Evolutionary conservation across 1,139 yeast species (phyloP), one percentile per base, ranked within the genome.

Genomic region (Yamadazyma siamensis): DNA sequence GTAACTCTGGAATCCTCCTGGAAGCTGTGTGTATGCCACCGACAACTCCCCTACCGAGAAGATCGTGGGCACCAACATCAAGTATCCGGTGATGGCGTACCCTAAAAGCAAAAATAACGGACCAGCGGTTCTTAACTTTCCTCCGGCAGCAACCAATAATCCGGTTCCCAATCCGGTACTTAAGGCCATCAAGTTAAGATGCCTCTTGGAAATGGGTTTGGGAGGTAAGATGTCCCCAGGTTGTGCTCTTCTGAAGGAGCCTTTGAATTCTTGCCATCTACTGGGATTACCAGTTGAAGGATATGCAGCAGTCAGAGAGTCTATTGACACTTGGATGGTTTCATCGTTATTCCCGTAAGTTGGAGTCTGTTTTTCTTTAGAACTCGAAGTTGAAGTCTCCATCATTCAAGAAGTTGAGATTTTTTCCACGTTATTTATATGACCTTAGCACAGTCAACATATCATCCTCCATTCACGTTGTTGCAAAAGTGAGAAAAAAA

Each of bases 101-200:
- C 61, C 65, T 6, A 61, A 47, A 28, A 61, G 45, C 19, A 61
- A 47, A 27, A 59, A 56, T 18, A 59, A 50, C 2, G 67, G 67
- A 9, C 67, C 67, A 4, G 64, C 65, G 9, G 43, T 36, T 14
- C 56, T 41, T 39, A 61, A 52, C 35, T 59, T 61, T 25, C 50
- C 44, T 18, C 64, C 65, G 5, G 61, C 50, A 2, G 64, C 66
- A 17, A 60, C 66, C 44, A 60, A 50, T 30, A 61, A 52, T 15
- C 67, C 67, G 13, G 67, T 61, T 14, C 67, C 67, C 28, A 60
- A 43, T 8, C 67, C 66, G 23, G 61, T 50, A 32, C 60, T 53
- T 31, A 61, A 49, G 6, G 65, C 61, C 40, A 59, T 57, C 25
- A 60, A 49, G 15, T 60, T 46, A 33, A 61, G 47, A 38, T 61